A percentile compares a stretch with the other conserved stretches of the same genome.
phyloP scores from a whole-genome alignment of 1,284 basidiomycete genomes.

The Microbotryomycetes sp. region DNA sequence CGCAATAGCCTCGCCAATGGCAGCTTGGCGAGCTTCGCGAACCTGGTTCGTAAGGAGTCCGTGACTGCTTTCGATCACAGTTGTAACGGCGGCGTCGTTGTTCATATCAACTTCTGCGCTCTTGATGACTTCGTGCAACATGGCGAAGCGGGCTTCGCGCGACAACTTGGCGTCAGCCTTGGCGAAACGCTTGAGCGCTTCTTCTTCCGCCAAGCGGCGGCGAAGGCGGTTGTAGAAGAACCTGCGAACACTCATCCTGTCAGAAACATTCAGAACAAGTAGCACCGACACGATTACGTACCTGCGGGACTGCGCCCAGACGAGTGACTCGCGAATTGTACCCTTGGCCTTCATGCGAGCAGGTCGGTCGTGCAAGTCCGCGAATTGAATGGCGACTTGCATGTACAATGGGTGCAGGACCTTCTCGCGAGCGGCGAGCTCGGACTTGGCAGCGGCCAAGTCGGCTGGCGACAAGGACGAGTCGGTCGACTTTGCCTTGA shows the following conservation, averaged over 20 bases:
- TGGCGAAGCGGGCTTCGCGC: slow-evolving; percentile 32
- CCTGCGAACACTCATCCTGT: too few species aligned
- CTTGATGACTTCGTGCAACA: slow-evolving; percentile 32
- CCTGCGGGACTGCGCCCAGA: slow-evolving; percentile 82
- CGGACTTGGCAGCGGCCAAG: slow-evolving; percentile 59
- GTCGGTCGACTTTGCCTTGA: slow-evolving; percentile 76
- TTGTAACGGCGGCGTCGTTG: slow-evolving; percentile 35
- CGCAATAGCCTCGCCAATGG: slow-evolving; percentile 36
- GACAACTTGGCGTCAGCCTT: slow-evolving; percentile 39
- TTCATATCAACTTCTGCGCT: slow-evolving; percentile 24
- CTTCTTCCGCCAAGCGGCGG: slow-evolving; percentile 47
- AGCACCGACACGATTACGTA: too few species aligned
- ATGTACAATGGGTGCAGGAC: slow-evolving; percentile 83
- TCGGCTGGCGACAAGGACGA: slow-evolving; percentile 62
- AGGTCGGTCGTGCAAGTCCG: slow-evolving; percentile 88
- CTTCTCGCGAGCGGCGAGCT: slow-evolving; percentile 70
- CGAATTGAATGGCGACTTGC: slow-evolving; percentile 87
- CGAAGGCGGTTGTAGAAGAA: slow-evolving; percentile 95
- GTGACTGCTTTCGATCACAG: slow-evolving; percentile 36
- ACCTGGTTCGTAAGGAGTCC: slow-evolving; percentile 30
- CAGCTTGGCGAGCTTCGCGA: slow-evolving; percentile 32
- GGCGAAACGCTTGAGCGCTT: slow-evolving; percentile 32
- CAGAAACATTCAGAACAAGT: too few species aligned
- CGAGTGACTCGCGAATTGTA: slow-evolving; percentile 62
- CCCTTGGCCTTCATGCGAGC: slow-evolving; percentile 99